phyloP scores from a whole-genome alignment of 2,329 filamentous ascomycete species.

The Colletotrichum tropicicola region DNA sequence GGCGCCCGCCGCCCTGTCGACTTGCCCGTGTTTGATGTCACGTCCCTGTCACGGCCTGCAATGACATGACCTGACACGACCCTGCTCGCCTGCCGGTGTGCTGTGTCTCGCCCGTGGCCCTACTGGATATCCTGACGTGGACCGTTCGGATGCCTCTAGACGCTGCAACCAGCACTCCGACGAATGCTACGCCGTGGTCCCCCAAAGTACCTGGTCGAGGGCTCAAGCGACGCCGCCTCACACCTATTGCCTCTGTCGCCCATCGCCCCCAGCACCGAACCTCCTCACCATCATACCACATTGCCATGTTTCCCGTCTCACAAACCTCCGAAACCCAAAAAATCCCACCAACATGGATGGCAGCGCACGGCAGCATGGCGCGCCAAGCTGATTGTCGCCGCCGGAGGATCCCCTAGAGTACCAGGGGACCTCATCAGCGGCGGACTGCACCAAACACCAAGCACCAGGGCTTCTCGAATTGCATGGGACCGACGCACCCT shows the following conservation, averaged over 20 bases:
- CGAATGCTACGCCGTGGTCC: too few species aligned
- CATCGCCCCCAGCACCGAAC: background rate
- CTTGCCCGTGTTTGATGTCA: background rate
- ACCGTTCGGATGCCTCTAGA: background rate
- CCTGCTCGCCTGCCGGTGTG: background rate
- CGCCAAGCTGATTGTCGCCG: constrained; percentile 28
- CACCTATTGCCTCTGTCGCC: background rate
- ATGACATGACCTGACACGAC: constrained; percentile 13
- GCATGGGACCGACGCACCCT: constrained; percentile 12
- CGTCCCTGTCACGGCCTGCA: background rate
- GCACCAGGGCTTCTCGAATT: background rate
- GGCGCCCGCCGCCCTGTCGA: background rate
- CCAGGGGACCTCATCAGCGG: too few species aligned
- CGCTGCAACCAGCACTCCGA: too few species aligned
- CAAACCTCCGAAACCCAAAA: background rate
- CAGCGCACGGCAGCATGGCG: constrained; percentile 2
- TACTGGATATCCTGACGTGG: background rate
- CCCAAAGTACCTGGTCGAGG: too few species aligned
- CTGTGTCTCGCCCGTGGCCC: background rate
- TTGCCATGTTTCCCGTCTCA: constrained; percentile 1
- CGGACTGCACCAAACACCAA: constrained; percentile 13
- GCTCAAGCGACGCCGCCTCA: background rate
- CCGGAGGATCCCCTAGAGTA: background rate
- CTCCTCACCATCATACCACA: constrained; percentile 15
- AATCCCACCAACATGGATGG: constrained; percentile 18